A percentile compares a stretch with the other conserved stretches of the same genome.
These are phyloP conservation scores for Lasiodiplodia theobromae DNA, from an alignment of 2,329 filamentous ascomycete genomes.

Conservation along the genomic window DNA sequence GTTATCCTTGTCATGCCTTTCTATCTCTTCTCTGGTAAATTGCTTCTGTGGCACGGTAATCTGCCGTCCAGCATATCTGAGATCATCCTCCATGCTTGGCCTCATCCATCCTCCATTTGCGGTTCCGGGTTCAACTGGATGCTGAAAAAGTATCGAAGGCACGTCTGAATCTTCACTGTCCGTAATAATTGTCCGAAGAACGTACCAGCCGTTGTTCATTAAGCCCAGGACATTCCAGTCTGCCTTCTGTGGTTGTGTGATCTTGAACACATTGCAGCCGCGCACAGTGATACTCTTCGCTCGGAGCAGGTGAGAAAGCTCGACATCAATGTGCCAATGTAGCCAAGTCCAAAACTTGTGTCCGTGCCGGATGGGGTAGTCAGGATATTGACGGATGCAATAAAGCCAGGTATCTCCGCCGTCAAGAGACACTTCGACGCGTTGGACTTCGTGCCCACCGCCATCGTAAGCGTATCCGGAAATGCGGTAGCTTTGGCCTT, in stretches of 20 bases:
- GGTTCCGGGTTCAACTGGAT: slow-evolving; percentile 53
- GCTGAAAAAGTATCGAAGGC: slow-evolving; percentile 52
- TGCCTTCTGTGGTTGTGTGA: slow-evolving; percentile 56
- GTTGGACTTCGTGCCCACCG: slow-evolving; percentile 57
- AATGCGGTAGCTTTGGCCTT: slow-evolving; percentile 53
- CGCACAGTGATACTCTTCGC: slow-evolving; percentile 55
- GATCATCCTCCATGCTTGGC: slow-evolving; percentile 53
- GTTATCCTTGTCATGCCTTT: slow-evolving; percentile 56
- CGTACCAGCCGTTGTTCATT: slow-evolving; percentile 64
- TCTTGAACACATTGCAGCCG: slow-evolving; percentile 59
- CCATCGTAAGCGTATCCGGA: slow-evolving; percentile 60
- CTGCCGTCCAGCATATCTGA: slow-evolving; percentile 54
- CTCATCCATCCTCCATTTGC: slow-evolving; percentile 61
- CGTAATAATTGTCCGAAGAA: slow-evolving; percentile 51
- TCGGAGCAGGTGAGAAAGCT: slow-evolving; percentile 52
- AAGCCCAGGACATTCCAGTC: slow-evolving; percentile 61
- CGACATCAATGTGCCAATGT: slow-evolving; percentile 60
- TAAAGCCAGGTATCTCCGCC: slow-evolving; percentile 58
- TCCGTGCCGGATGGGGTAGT: slow-evolving; percentile 58
- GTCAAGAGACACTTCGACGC: slow-evolving; percentile 59
- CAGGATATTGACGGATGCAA: slow-evolving; percentile 57
- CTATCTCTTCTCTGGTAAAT: slow-evolving; percentile 62
- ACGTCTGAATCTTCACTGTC: slow-evolving; percentile 43
- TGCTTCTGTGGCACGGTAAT: slow-evolving; percentile 56
- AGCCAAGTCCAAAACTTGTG: slow-evolving; percentile 64